Base-by-base conservation (phyloP, 1,139 yeast species). In the Blastobotrys buckinghamii region DNA sequence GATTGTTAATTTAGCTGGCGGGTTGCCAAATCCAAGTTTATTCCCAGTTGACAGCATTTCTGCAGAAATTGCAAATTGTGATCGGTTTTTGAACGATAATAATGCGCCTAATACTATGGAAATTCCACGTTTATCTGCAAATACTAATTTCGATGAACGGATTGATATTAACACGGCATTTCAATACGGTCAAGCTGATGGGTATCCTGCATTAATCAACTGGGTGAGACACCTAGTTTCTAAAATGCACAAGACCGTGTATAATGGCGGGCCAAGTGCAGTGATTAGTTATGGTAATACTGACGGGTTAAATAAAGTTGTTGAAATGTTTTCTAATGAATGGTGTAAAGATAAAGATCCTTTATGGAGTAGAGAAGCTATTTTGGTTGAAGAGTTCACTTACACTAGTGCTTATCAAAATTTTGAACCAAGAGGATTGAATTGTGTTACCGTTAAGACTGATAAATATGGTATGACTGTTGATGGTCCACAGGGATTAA, bases 121-220 rank as follows among this genome's bases (percentile, higher is more conserved):
- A 9, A 46, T 48, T 32, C 51, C 51, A 10, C 40, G 36, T 6
- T 17, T n/a, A 19, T 36, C 48, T 2, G 17, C n/a, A 8, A 45
- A 29, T 13, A 22, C 30, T 9, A 35, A 42, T 34, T 19, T 27
- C 20, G 20, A 30, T 9, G 24, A 41, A 29, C 27, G 42, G 34
- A 42, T 94, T 88, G 49, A 83, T 83, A 57, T 88, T 81, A 42
- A 52, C 9, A 50, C 55, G 15, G 80, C 92, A n/a, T 75, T 89
- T 62, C 96, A 89, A 68, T 89, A 89, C 66, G 96, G 96, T 44
- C 69, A 65, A 65, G 82, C 94, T 45, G 81, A 79, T 53, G 96
- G 96, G 50, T 84, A 79, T 49, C 79, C 82, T 1, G 92, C 84
- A 60, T 61, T 88, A 46, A 61, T 79, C 48, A 61, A 69, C 1